Evolutionary conservation across 257 asterid genomes (phyloP).

Genomic region (Gynochthodes officinalis): DNA sequence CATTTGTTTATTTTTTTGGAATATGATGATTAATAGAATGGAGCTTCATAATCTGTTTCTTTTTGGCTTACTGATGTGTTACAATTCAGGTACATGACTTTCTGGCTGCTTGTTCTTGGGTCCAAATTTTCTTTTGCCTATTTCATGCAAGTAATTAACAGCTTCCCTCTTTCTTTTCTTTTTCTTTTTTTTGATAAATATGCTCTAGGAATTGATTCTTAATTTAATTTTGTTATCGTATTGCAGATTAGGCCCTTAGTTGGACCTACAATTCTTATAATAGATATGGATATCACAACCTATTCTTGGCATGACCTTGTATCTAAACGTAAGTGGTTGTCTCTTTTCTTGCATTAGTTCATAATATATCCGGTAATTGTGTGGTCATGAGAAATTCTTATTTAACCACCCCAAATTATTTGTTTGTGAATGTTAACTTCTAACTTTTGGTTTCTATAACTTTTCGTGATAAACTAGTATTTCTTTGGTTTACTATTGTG

Average conservation of each 20-base stretch:
- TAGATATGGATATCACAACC: slow-evolving; percentile 34
- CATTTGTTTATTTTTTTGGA: not conserved
- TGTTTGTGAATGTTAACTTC: not conserved
- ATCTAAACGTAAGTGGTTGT: slow-evolving; percentile 57
- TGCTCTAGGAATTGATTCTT: slow-evolving; percentile 6
- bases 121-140: slow-evolving; percentile 87
- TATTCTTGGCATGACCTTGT: slow-evolving; percentile 95
- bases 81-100: slow-evolving; percentile 71
- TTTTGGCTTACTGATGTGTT: not conserved
- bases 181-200: not conserved
- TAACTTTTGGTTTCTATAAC: not conserved
- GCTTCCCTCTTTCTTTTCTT: not conserved
- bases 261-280: slow-evolving; percentile 52
- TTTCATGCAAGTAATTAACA: slow-evolving; percentile 56
- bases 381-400: not conserved
- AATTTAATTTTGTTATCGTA: slow-evolving; percentile 19
- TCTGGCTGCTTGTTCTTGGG: slow-evolving; percentile 90
- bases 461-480: not conserved
- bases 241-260: slow-evolving; percentile 86
- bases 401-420: not conserved
- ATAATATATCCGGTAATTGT: not conserved
- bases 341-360: not conserved
- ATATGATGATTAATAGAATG: not conserved
- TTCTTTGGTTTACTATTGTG: not conserved
- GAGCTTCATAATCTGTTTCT: not conserved